These are phyloP conservation scores for Chlamydomonas eustigma DNA, from an alignment of 139 green algal genomes.

Conservation along the genomic window DNA sequence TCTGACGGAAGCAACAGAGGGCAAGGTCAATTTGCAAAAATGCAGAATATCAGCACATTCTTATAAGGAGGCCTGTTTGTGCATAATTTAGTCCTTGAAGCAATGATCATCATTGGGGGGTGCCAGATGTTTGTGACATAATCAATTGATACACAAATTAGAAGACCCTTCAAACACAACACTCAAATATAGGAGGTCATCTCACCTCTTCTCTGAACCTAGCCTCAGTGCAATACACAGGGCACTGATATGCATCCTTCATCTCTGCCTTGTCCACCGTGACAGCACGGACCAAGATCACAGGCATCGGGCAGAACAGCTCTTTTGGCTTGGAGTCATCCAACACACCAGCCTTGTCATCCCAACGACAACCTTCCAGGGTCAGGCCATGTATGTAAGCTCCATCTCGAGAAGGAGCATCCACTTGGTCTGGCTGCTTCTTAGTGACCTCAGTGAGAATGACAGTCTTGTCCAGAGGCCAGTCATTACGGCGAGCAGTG, in stretches of 20 bases:
- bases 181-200: no score
- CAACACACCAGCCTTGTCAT: slow-evolving; percentile 79
- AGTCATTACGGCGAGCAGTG: slow-evolving; percentile 84
- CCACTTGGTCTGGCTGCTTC: slow-evolving; percentile 77
- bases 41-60: no score
- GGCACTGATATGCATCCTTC: slow-evolving; percentile 81
- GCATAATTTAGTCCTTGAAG: no score
- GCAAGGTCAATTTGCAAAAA: no score
- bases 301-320: slow-evolving; percentile 82
- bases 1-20: no score
- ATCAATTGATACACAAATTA: no score
- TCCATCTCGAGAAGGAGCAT: slow-evolving; percentile 75
- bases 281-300: slow-evolving; percentile 75
- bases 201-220: slow-evolving; percentile 89
- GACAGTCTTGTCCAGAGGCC: slow-evolving; percentile 83
- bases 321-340: slow-evolving; percentile 84
- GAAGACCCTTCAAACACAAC: no score
- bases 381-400: slow-evolving; percentile 84
- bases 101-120: no score
- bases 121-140: no score
- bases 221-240: slow-evolving; percentile 87
- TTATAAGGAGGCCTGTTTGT: no score
- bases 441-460: slow-evolving; percentile 81
- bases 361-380: slow-evolving; percentile 89
- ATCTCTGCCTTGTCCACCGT: slow-evolving; percentile 80